Evolutionary conservation across 2,329 filamentous ascomycete species (phyloP), one percentile per base, ranked within the genome.

Genomic region (Thelonectria rubi): DNA sequence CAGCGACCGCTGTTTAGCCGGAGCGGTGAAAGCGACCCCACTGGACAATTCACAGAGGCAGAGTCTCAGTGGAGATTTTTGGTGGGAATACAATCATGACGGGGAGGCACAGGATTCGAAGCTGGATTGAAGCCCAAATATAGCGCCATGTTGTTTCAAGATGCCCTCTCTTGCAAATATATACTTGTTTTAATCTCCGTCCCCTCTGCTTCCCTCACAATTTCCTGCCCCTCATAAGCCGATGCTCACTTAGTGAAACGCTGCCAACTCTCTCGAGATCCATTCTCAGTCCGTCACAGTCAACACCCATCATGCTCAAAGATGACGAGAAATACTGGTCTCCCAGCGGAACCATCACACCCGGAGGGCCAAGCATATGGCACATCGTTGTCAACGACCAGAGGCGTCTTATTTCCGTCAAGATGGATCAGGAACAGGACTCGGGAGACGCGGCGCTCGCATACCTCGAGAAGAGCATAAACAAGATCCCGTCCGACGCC

Each of bases 331-430:
- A 42, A 9, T 57, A 43, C 37, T 50, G 42, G 40, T 43, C 55
- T 18, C 37, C 55, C 37, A 57, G 46, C 39, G 37, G 46, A 15
- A 37, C 37, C 12, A 57, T 67, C 18, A 55, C 17, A 5, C 56
- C 65, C 1, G 64, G 63, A 3, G 66, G 65, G 21, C 61, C 69
- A 54, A 74, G 71, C 40, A 74, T 68, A 17, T 72, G 69, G 67
- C 43, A 73, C 46, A 59, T 74, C 21, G 48, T 66, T n/a, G 69
- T 72, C 49, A 72, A 65, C 63, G 71, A 75, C 47, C 69, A 73
- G 40, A 64, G 74, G 34, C 72, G 70, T n/a, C 43, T 71, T 14
- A 48, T 75, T 40, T 65, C 72, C 2, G 70, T 75, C 32, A 74
- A 69, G 18, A 73, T 74, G 65, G 72, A 74, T 18, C 68, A 65